phyloP scores from a whole-genome alignment of 1,284 basidiomycete species.

The Ceratobasidium sp. region DNA sequence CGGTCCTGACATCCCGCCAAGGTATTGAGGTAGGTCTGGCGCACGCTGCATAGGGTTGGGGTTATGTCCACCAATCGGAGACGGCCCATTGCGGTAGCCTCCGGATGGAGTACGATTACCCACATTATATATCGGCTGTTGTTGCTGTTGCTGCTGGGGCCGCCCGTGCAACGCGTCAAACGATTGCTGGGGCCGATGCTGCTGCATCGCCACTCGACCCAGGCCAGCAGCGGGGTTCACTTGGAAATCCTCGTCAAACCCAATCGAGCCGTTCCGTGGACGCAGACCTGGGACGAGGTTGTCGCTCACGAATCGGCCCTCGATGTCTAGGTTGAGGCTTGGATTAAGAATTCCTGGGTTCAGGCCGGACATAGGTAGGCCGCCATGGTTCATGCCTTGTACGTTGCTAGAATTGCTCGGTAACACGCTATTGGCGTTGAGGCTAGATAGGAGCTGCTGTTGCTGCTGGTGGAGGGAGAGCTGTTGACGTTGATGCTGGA shows the following conservation, averaged over 20 bases:
- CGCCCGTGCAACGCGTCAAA: slow-evolving; percentile 61
- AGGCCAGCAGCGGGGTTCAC: slow-evolving; percentile 29
- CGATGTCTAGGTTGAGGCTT: slow-evolving; percentile 51
- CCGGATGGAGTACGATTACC: slow-evolving; percentile 68
- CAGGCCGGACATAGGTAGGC: background rate
- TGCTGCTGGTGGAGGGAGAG: slow-evolving; percentile 55
- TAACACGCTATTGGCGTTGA: slow-evolving; percentile 21
- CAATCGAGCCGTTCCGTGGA: slow-evolving; percentile 60
- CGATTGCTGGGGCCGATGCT: slow-evolving; percentile 65
- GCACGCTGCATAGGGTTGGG: slow-evolving; percentile 63
- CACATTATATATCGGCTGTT: slow-evolving; percentile 61
- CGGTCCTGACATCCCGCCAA: slow-evolving; percentile 21
- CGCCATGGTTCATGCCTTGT: slow-evolving; percentile 20
- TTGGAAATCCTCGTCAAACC: slow-evolving; percentile 60
- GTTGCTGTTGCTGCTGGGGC: slow-evolving; percentile 53
- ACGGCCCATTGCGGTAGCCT: slow-evolving; percentile 75
- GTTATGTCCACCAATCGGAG: slow-evolving; percentile 65
- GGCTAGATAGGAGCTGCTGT: slow-evolving; percentile 46
- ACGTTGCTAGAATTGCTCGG: background rate
- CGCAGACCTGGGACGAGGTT: slow-evolving; percentile 84
- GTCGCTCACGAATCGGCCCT: slow-evolving; percentile 80
- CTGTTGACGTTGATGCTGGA: slow-evolving; percentile 53
- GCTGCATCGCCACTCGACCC: slow-evolving; percentile 54
- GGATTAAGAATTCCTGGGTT: slow-evolving; percentile 36
- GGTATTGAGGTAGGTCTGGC: slow-evolving; percentile 30